Evolutionary conservation across 306 rosid genomes (phyloP).

Genomic region (Sicyos edulis): DNA sequence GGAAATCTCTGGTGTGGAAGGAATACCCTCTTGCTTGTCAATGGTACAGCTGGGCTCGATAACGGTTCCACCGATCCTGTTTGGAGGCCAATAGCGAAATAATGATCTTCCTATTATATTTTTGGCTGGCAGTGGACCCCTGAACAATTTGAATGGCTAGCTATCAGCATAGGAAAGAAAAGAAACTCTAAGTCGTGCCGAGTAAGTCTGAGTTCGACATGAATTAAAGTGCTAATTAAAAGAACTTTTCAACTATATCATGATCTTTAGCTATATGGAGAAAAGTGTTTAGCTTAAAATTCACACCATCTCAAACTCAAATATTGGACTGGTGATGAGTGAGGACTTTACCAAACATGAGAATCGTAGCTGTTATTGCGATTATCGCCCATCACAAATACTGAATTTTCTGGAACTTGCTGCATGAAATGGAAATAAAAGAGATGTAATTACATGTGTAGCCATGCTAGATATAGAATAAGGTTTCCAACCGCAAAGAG

Average conservation of each 20-base stretch:
- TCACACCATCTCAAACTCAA: constrained; percentile 2
- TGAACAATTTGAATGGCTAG: constrained; percentile 28
- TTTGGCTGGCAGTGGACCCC: constrained; percentile 96
- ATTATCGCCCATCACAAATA: constrained; percentile 98
- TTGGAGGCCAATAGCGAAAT: constrained; percentile 91
- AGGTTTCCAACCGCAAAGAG: background rate
- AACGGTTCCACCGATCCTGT: constrained; percentile 65
- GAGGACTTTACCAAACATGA: constrained; percentile 63
- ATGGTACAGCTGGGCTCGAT: constrained; percentile 53
- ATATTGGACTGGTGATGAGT: constrained; percentile 7
- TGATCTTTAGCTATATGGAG: background rate
- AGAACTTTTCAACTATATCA: background rate
- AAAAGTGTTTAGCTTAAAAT: background rate
- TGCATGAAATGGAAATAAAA: constrained; percentile 28
- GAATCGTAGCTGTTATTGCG: constrained; percentile 98
- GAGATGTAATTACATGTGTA: constrained; percentile 16
- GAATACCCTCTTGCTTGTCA: constrained; percentile 42
- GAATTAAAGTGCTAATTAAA: background rate
- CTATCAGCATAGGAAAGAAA: constrained; percentile 17
- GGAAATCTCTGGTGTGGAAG: constrained; percentile 21
- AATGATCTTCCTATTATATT: constrained; percentile 89
- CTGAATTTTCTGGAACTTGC: constrained; percentile 77
- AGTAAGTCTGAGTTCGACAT: background rate
- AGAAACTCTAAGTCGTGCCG: background rate
- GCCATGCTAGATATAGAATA: background rate